Conservation (phyloP, 495 filamentous ascomycete genomes). For the Extremus antarcticus region DNA sequence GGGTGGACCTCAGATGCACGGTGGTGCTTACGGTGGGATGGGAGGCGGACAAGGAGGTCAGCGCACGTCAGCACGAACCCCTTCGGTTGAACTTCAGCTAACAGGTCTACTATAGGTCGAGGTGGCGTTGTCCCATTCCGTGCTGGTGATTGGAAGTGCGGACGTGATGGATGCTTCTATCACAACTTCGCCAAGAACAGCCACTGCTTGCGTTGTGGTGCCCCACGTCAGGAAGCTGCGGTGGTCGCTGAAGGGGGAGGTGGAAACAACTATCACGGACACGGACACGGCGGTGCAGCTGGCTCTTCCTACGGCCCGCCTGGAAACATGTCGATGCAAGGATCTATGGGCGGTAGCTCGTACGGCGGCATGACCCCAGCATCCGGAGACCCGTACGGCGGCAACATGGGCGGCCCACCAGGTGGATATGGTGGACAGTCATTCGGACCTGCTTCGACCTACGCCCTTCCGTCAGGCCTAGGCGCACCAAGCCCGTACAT, state of each 20-base stretch:
- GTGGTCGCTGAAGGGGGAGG: conserved; percentile 65
- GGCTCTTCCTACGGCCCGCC: conserved; percentile 5
- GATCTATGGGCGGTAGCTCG: conserved; percentile 6
- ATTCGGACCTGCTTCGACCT: conserved; percentile 82
- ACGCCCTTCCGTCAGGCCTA: conserved; percentile 81
- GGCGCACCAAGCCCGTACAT: conserved; percentile 75
- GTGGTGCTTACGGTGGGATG: conserved; percentile 59
- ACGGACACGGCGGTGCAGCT: background rate
- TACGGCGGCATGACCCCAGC: conserved; percentile 13
- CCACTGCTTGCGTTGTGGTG: conserved; percentile 89
- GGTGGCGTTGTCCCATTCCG: conserved; percentile 89
- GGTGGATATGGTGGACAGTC: conserved; percentile 69
- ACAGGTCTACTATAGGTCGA: conserved; percentile 3
- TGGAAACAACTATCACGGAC: conserved; percentile 1
- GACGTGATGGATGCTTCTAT: conserved; percentile 93
- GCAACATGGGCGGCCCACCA: conserved; percentile 10
- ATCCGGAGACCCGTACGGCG: conserved; percentile 5
- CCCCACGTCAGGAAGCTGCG: conserved; percentile 82
- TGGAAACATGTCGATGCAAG: conserved; percentile 14
- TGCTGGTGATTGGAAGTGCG: conserved; percentile 97
- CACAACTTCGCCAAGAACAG: conserved; percentile 99
- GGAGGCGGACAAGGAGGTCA: conserved; percentile 59
- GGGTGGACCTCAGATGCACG: conserved; percentile 69
- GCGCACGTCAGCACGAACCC: background rate
- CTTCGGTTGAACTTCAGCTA: background rate